Conservation (phyloP, 257 asterid species). For the Petunia axillaris region DNA sequence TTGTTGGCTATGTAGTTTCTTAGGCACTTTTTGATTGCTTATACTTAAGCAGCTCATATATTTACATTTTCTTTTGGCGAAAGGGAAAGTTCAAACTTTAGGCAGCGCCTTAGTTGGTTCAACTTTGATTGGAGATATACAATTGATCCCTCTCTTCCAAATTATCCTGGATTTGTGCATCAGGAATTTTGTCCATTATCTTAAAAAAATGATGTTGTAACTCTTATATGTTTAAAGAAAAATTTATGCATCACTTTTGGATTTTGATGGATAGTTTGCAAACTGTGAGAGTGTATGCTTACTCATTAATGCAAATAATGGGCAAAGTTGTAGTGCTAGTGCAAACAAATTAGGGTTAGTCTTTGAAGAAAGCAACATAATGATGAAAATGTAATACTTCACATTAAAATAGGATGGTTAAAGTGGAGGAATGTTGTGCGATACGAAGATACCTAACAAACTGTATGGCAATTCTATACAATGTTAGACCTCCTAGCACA, state of each 20-base stretch:
- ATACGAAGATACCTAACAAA: conserved; percentile 16
- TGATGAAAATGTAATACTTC: background rate
- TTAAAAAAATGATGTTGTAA: background rate
- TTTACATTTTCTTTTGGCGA: background rate
- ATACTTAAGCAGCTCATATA: background rate
- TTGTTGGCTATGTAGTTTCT: background rate
- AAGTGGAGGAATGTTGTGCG: no score
- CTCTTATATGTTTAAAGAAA: background rate
- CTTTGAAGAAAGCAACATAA: background rate
- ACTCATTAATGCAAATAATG: background rate
- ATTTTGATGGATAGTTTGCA: background rate
- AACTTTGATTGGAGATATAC: background rate
- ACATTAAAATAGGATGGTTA: background rate
- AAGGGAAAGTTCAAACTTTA: background rate
- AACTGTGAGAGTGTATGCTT: background rate
- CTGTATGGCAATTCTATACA: background rate
- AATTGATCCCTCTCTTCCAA: background rate
- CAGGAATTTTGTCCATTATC: background rate
- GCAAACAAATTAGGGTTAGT: background rate
- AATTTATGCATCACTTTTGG: background rate
- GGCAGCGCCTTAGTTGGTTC: background rate
- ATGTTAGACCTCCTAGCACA: background rate
- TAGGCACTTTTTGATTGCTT: conserved; percentile 4
- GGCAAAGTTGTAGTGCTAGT: background rate
- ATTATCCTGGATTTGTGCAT: background rate